Evolutionary conservation across 148 eudicot genomes (phyloP).

Genomic region (Chenopodium berlandieri): DNA sequence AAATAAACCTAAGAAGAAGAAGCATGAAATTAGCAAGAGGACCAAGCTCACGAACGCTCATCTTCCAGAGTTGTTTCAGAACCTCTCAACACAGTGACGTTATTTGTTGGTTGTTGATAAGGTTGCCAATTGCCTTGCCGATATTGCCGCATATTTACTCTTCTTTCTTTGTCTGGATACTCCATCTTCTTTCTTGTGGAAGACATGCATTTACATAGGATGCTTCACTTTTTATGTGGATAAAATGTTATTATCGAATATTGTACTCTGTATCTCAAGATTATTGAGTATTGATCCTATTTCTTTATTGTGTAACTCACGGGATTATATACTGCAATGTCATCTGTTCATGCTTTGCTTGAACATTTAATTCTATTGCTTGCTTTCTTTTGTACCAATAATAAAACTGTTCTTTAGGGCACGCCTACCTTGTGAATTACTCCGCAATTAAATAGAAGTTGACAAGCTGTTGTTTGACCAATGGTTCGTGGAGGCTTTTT

Average conservation of each 20-base stretch:
- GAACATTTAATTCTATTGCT: neutral
- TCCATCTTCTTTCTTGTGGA: neutral
- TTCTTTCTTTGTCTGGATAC: neutral
- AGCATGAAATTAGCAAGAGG: conserved; percentile 58
- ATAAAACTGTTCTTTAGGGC: neutral
- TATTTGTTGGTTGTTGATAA: neutral
- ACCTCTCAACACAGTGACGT: conserved; percentile 24
- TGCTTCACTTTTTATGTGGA: neutral
- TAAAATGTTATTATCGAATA: neutral
- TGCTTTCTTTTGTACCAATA: neutral
- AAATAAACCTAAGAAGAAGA: conserved; percentile 54
- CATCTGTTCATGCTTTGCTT: neutral
- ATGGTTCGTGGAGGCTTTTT: neutral
- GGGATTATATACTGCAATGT: neutral
- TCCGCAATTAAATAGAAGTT: neutral
- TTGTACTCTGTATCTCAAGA: neutral
- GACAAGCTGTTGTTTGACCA: neutral
- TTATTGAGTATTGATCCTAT: neutral
- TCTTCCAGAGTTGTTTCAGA: conserved; percentile 59
- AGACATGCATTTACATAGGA: neutral
- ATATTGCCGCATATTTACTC: neutral
- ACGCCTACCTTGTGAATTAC: neutral
- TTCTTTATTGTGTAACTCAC: neutral
- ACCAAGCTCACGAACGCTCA: conserved; percentile 69
- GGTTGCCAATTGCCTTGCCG: neutral